Conservation (phyloP, 192 early-diverging fungal genomes). For the Geranomyces variabilis region DNA sequence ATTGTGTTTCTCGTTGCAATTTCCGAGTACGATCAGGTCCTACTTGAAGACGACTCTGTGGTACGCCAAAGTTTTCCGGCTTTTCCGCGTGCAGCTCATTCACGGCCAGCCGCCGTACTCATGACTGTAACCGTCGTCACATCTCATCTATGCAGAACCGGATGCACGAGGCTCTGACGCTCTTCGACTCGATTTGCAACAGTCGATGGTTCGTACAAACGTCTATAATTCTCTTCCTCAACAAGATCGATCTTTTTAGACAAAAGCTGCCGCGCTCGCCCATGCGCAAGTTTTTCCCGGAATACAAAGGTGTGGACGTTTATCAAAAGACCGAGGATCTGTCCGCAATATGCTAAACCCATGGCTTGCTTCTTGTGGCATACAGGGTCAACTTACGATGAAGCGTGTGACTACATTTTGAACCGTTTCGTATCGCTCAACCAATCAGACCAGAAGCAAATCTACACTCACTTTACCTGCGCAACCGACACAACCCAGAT, state of each 20-base stretch:
- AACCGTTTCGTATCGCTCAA: conserved; percentile 56
- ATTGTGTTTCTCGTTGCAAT: conserved; percentile 96
- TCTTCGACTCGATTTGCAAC: conserved; percentile 98
- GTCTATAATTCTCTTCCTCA: conserved; percentile 97
- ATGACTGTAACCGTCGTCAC: too few relatives aligned
- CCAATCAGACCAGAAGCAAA: conserved; percentile 55
- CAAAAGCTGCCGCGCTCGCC: conserved; percentile 85
- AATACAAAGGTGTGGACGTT: conserved; percentile 59
- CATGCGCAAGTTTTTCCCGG: conserved; percentile 86
- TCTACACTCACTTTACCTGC: conserved; percentile 66
- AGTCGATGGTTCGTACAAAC: conserved; percentile 96
- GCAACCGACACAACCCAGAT: conserved; percentile 68
- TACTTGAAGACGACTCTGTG: conserved; percentile 94
- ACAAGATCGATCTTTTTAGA: conserved; percentile 96
- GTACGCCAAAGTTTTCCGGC: conserved; percentile 39
- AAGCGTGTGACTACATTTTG: conserved; percentile 52
- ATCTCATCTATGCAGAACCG: conserved; percentile 75
- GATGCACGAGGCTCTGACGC: conserved; percentile 93
- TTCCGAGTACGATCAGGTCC: conserved; percentile 92
- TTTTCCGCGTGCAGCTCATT: neutral
- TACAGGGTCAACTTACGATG: conserved; percentile 41
- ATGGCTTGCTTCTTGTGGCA: neutral
- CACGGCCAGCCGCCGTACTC: neutral
- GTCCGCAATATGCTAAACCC: neutral
- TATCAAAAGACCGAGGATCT: neutral